These are phyloP conservation scores for Cryptococcus sp. DNA, from an alignment of 1,284 basidiomycete genomes.

Conservation along the genomic window DNA sequence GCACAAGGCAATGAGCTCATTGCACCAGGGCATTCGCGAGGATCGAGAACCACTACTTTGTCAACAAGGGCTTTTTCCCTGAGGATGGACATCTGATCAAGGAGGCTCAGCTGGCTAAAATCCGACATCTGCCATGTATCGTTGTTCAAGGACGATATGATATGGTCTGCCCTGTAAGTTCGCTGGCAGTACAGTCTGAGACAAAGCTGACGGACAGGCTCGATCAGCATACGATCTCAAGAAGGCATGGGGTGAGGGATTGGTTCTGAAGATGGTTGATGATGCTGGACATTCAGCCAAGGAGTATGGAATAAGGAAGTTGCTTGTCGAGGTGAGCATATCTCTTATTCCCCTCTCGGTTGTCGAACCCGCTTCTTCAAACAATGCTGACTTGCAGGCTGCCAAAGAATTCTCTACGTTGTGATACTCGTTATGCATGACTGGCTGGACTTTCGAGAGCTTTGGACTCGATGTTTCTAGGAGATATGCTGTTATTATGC, in stretches of 20 bases:
- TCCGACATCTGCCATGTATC: slow-evolving; percentile 78
- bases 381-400: not conserved
- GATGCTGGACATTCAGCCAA: slow-evolving; percentile 87
- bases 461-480: no score
- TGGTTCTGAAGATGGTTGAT: slow-evolving; percentile 72
- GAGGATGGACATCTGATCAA: slow-evolving; percentile 81
- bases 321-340: slow-evolving; percentile 68
- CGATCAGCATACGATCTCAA: slow-evolving; percentile 74
- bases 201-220: slow-evolving; percentile 52
- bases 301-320: slow-evolving; percentile 67
- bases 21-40: slow-evolving; percentile 69
- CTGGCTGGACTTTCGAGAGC: no score
- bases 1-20: not conserved
- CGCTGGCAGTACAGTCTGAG: not conserved
- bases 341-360: no score
- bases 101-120: slow-evolving; percentile 80
- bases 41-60: slow-evolving; percentile 91
- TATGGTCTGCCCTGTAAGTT: slow-evolving; percentile 52
- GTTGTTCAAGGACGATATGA: slow-evolving; percentile 73
- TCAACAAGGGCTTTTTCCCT: slow-evolving; percentile 80
- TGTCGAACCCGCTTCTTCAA: no score
- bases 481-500: no score
- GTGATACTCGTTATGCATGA: not conserved
- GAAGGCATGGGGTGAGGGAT: slow-evolving; percentile 71
- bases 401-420: not conserved